A percentile compares a stretch with the other conserved stretches of the same genome.
phyloP scores from a whole-genome alignment of 1,284 basidiomycete species.

The Apiotrichum mycotoxinovorans region DNA sequence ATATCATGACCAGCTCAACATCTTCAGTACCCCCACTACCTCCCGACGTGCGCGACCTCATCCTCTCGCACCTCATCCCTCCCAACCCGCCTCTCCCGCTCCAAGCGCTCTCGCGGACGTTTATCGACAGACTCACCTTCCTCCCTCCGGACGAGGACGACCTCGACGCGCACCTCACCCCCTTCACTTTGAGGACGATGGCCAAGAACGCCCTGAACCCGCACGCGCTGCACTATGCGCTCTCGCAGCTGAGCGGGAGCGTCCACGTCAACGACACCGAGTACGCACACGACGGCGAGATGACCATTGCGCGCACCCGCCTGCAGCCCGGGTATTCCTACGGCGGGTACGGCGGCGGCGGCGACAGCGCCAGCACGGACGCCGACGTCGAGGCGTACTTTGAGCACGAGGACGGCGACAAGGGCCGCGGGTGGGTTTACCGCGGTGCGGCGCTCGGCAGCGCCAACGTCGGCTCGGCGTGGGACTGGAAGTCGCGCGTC shows the following conservation, averaged over 20 bases:
- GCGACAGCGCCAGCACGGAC: too few relatives aligned
- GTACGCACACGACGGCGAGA: constrained; percentile 22
- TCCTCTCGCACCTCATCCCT: constrained; percentile 44
- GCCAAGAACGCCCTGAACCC: constrained; percentile 2
- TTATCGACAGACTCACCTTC: constrained; percentile 42
- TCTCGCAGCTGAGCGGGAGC: neutral
- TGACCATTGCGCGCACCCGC: constrained; percentile 9
- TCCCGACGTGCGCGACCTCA: constrained; percentile 23
- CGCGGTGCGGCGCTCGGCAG: constrained; percentile 16
- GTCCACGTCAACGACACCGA: constrained; percentile 5
- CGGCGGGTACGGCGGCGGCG: too few relatives aligned
- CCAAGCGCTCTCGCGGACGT: constrained; percentile 29
- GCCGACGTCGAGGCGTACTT: constrained; percentile 13
- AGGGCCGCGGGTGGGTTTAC: constrained; percentile 38
- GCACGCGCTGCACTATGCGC: constrained; percentile 12
- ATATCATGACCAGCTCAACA: neutral
- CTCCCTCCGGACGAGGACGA: constrained; percentile 36
- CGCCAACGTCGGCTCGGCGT: neutral
- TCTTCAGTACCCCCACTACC: constrained; percentile 19
- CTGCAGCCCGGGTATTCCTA: neutral
- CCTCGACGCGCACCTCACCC: constrained; percentile 40
- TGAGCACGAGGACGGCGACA: constrained; percentile 15
- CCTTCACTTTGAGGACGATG: constrained; percentile 19
- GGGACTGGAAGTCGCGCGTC: constrained; percentile 9
- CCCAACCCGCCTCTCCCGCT: constrained; percentile 38